These are phyloP conservation scores for Anthoceros angustus DNA, from an alignment of 225 moss, liverwort and hornwort species.

Conservation along the genomic window DNA sequence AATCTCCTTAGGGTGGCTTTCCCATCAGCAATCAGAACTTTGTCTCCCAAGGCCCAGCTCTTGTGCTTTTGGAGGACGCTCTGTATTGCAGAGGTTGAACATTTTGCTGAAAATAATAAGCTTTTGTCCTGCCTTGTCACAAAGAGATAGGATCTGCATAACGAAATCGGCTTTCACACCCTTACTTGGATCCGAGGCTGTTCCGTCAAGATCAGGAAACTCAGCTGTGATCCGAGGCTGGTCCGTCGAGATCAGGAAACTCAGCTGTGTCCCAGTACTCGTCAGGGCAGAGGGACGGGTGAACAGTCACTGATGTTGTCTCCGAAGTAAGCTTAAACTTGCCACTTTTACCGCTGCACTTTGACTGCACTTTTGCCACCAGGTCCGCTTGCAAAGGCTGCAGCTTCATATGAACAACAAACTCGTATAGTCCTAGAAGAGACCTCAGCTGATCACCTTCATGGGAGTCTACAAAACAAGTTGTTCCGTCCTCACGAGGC, in stretches of 20 bases:
- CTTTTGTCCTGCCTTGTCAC: too few species aligned
- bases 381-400: not conserved
- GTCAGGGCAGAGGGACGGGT: not conserved
- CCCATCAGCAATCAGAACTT: conserved; percentile 64
- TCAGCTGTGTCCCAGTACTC: too few species aligned
- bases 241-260: too few species aligned
- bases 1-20: too few species aligned
- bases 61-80: conserved; percentile 15
- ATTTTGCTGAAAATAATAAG: conserved; percentile 64
- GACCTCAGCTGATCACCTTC: not conserved
- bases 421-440: not conserved
- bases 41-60: conserved; percentile 31
- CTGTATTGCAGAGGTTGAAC: conserved; percentile 35
- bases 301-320: too few species aligned
- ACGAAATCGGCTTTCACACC: conserved; percentile 74
- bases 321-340: too few species aligned
- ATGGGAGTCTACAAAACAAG: not conserved
- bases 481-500: too few species aligned
- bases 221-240: too few species aligned
- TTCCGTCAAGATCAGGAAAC: too few species aligned
- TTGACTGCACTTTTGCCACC: not conserved
- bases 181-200: conserved; percentile 10
- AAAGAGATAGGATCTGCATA: too few species aligned
- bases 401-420: not conserved
- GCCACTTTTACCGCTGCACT: not conserved